Conservation (phyloP, 805 yeast genomes). For the Teunomyces atbi region DNA sequence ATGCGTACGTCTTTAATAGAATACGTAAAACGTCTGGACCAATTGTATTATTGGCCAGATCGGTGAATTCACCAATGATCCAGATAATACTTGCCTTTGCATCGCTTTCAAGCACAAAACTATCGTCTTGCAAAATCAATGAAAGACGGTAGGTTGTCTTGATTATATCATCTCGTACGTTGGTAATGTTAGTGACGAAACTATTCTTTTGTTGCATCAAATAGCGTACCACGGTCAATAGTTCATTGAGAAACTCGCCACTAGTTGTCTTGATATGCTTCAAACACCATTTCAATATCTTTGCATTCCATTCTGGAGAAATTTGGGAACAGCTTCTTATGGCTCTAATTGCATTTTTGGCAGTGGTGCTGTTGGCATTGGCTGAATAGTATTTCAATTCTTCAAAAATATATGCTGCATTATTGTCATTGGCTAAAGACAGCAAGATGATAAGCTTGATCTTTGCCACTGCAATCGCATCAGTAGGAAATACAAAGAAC, state of each 20-base stretch:
- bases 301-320: conserved; percentile 48
- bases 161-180: conserved; percentile 39
- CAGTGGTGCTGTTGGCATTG: conserved; percentile 18
- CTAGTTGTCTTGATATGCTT: conserved; percentile 38
- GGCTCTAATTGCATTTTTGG: conserved; percentile 54
- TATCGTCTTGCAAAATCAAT: conserved; percentile 22
- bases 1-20: conserved; percentile 50
- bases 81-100: conserved; percentile 86
- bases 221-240: conserved; percentile 68
- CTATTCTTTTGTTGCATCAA: conserved; percentile 56
- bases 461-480: conserved; percentile 40
- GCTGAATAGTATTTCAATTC: conserved; percentile 60
- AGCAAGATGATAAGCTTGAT: conserved; percentile 64
- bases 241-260: conserved; percentile 52
- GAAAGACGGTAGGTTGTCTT: conserved; percentile 54
- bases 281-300: conserved; percentile 64
- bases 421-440: conserved; percentile 52
- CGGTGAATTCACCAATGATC: conserved; percentile 83
- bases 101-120: conserved; percentile 23
- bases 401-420: conserved; percentile 49
- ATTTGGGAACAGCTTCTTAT: conserved; percentile 59
- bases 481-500: conserved; percentile 60
- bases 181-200: conserved; percentile 7
- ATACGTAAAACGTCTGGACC: conserved; percentile 77
- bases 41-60: conserved; percentile 33